Conservation (phyloP, 345 rosid species). For the Eucalyptus pauciflora region DNA sequence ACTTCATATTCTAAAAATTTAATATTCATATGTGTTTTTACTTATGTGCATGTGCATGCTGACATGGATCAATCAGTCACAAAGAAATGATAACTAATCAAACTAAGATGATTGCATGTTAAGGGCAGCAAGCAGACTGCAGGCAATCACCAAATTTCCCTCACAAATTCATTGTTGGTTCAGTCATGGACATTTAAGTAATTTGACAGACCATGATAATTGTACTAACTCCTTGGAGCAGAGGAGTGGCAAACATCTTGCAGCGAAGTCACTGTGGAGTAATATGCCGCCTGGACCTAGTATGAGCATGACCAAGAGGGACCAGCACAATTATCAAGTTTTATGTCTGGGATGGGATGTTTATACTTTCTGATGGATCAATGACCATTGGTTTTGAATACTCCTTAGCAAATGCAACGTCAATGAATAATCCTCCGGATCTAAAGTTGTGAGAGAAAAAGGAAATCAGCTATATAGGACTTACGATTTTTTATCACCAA, state of each 20-base stretch:
- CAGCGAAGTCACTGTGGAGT: not conserved
- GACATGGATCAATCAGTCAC: not conserved
- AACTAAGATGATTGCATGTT: not conserved
- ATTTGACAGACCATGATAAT: not conserved
- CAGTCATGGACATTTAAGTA: not conserved
- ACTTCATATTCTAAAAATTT: not conserved
- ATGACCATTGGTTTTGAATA: not conserved
- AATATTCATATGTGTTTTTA: not conserved
- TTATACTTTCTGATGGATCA: not conserved
- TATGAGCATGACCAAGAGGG: not conserved
- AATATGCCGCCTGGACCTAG: not conserved
- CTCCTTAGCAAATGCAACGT: not conserved
- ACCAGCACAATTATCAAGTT: not conserved
- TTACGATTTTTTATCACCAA: constrained; percentile 40
- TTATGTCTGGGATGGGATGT: not conserved
- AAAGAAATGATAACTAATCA: not conserved
- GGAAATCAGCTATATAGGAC: not conserved
- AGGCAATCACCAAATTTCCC: not conserved
- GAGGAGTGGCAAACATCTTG: not conserved
- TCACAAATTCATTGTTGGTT: not conserved
- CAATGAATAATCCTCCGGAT: not conserved
- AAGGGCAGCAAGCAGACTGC: not conserved
- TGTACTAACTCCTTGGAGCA: not conserved
- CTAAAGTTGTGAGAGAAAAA: not conserved
- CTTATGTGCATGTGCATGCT: not conserved